These are phyloP conservation scores for Trichocomaceae sp. DNA, from an alignment of 2,329 filamentous ascomycete genomes.

Conservation along the genomic window DNA sequence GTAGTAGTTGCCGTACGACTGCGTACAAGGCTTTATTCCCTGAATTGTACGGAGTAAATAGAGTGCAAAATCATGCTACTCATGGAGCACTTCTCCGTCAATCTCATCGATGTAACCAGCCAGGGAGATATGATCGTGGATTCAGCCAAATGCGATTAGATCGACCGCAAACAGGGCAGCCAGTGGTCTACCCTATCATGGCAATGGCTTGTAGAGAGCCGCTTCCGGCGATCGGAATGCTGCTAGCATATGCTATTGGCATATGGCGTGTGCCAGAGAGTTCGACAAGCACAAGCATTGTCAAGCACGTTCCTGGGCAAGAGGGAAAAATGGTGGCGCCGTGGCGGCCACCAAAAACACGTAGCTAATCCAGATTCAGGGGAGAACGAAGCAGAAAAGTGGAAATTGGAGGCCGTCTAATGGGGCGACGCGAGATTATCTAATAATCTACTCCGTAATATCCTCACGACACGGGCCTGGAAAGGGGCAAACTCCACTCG, in stretches of 20 bases:
- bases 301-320: not conserved
- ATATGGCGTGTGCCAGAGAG: not conserved
- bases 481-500: slow-evolving; percentile 4
- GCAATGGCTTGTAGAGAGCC: not conserved
- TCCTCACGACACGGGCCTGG: not conserved
- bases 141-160: not conserved
- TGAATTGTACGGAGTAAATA: too few relatives aligned
- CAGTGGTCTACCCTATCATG: not conserved
- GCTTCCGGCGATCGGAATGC: not conserved
- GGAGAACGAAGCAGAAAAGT: not conserved
- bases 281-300: not conserved
- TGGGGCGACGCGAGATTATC: slow-evolving; percentile 4
- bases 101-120: not conserved
- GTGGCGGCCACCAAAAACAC: not conserved
- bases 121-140: not conserved
- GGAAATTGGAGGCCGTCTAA: slow-evolving; percentile 12
- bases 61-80: too few relatives aligned
- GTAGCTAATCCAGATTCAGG: slow-evolving; percentile 3
- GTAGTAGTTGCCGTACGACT: not conserved
- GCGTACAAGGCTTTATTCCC: not conserved
- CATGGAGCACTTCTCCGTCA: too few relatives aligned
- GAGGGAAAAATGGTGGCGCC: too few relatives aligned
- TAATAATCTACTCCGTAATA: too few relatives aligned
- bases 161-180: not conserved
- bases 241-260: not conserved